Conservation (phyloP, 1,139 yeast genomes). For the Komagataea norvegica region DNA sequence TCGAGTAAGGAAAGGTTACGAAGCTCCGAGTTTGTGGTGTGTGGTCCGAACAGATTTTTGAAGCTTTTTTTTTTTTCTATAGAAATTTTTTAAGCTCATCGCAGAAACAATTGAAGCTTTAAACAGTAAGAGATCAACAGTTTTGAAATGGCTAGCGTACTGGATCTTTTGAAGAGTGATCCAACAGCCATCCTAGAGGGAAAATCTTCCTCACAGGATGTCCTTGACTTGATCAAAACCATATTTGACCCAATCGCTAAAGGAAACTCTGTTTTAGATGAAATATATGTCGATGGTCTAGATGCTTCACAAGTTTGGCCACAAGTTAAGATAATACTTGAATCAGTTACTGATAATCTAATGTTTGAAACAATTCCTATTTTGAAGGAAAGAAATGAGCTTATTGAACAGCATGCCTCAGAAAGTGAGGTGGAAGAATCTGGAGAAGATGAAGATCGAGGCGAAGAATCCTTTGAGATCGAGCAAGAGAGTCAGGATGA, state of each 20-base stretch:
- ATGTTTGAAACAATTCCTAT: constrained; percentile 44
- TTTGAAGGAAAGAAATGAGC: constrained; percentile 28
- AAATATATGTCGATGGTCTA: constrained; percentile 77
- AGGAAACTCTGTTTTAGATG: constrained; percentile 69
- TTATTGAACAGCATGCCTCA: too few species aligned
- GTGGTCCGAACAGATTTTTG: too few species aligned
- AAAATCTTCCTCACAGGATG: constrained; percentile 23
- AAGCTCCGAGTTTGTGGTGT: too few species aligned
- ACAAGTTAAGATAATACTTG: constrained; percentile 80
- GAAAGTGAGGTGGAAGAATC: too few species aligned
- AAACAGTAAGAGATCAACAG: background rate
- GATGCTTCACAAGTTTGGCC: constrained; percentile 94
- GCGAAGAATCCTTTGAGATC: constrained; percentile 14
- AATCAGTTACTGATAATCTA: constrained; percentile 58
- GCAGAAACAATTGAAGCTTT: background rate
- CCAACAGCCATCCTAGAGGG: constrained; percentile 15
- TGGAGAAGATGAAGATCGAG: constrained; percentile 24
- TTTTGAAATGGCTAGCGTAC: constrained; percentile 8
- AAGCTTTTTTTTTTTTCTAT: constrained; percentile 1
- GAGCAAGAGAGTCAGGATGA: too few species aligned
- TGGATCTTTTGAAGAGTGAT: constrained; percentile 10
- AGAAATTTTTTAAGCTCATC: constrained; percentile 11
- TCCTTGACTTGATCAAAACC: constrained; percentile 43
- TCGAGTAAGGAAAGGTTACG: too few species aligned
- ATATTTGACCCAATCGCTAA: constrained; percentile 63